Evolutionary conservation across 192 early-diverging fungal species (phyloP).

Genomic region (Phycomyces nitens): DNA sequence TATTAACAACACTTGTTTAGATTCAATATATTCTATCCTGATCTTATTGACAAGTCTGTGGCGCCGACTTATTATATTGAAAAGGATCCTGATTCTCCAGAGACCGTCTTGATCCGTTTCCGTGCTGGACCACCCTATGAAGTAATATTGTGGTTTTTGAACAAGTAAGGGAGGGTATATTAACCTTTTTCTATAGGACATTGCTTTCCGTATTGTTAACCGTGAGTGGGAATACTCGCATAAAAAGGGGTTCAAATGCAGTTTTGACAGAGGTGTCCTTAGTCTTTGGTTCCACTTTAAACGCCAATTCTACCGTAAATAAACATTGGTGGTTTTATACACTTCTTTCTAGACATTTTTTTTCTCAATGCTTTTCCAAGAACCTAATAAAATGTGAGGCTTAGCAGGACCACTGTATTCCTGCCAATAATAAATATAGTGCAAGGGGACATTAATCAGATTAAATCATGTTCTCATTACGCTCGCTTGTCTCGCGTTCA

Average conservation of each 20-base stretch:
- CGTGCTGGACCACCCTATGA: constrained; percentile 95
- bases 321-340: constrained; percentile 17
- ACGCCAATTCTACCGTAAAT: constrained; percentile 75
- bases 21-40: constrained; percentile 99
- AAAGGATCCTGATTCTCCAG: constrained; percentile 65
- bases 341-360: not conserved
- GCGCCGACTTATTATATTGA: constrained; percentile 90
- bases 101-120: constrained; percentile 87
- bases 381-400: no score
- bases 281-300: constrained; percentile 84
- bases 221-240: constrained; percentile 95
- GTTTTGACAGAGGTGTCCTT: constrained; percentile 78
- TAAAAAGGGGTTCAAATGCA: constrained; percentile 77
- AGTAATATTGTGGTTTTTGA: no score
- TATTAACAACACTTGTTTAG: not conserved
- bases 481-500: no score
- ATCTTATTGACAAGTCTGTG: constrained; percentile 87
- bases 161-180: not conserved
- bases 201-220: constrained; percentile 95
- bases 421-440: no score
- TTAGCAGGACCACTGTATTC: no score
- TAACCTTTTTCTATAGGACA: constrained; percentile 53
- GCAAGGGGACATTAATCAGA: no score
- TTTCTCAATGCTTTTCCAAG: no score
- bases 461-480: no score